Base-by-base conservation (phyloP, 345 rosid species). In the Eucalyptus marginata region DNA sequence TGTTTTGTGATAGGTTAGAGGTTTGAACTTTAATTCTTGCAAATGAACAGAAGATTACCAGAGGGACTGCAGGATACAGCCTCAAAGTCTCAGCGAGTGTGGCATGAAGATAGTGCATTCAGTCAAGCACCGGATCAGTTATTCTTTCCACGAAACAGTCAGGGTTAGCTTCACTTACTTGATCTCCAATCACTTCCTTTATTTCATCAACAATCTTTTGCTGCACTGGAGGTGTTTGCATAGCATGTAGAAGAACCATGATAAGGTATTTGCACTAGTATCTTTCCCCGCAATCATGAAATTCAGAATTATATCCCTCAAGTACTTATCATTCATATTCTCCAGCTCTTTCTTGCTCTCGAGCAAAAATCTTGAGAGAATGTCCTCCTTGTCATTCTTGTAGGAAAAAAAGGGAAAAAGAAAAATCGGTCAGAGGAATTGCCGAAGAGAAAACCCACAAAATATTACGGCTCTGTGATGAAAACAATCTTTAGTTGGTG, bases 241-340 rank as follows among this genome's bases (percentile, higher is more conserved):
- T 76, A 96, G 96, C 95, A 95, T 92, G 50, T 94, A 95, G 88
- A 95, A 86, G 94, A 97, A 94, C 98, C 98, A 95, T 4, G 94
- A 94, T 44, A 97, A 93, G 22, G 98, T 86, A 47, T 86, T 90
- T 25, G 96, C 96, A 7, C 89, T 94, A 12, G 96, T 86, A 81
- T 97, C 99, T 90, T 96, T 97, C 16, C 98, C 97, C 10, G 99
- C 98, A 10, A 94, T 89, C 94, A 95, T 93, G 66, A 95, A 95
- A 84, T 88, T 96, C 87, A 97, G 89, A 62, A 95, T 95, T 62
- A 95, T 95, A 89, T 96, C 98, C 25, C 96, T 93, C 88, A 96
- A 64, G 87, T 97, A 96, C 87, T 92, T 88, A 46, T 95, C 97
- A n/a, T 92, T 93, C 96, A 95, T 95, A 10, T 50, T 88, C 90